These are phyloP conservation scores for Podaxis sp. DNA, from an alignment of 768 basidiomycete species.

Conservation along the genomic window DNA sequence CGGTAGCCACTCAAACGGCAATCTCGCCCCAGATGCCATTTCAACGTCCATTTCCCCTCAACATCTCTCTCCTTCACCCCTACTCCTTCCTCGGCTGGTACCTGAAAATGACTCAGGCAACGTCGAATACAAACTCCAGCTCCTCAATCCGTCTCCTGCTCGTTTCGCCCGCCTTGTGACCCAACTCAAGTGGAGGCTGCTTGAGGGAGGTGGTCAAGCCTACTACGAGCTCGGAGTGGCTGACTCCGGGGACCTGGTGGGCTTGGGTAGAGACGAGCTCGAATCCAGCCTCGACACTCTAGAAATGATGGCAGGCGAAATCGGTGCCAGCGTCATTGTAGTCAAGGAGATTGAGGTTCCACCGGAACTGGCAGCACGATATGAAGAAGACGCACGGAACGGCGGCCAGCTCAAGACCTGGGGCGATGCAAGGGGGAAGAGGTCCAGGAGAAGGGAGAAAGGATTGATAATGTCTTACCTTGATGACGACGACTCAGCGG, in stretches of 20 bases:
- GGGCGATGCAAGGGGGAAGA: constrained; percentile 33
- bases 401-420: background rate
- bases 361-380: constrained; percentile 40
- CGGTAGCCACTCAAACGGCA: constrained; percentile 28
- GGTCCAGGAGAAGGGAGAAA: constrained; percentile 38
- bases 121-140: constrained; percentile 93
- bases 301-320: constrained; percentile 91
- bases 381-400: constrained; percentile 7
- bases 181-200: constrained; percentile 92
- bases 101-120: constrained; percentile 86
- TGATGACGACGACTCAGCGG: constrained; percentile 22
- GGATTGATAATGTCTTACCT: constrained; percentile 30
- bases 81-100: constrained; percentile 53
- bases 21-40: background rate
- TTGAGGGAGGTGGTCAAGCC: constrained; percentile 82
- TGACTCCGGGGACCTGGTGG: constrained; percentile 86
- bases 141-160: constrained; percentile 72
- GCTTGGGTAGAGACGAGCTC: constrained; percentile 71
- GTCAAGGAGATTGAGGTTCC: constrained; percentile 87
- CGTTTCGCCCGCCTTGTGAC: constrained; percentile 87
- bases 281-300: constrained; percentile 83
- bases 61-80: constrained; percentile 3
- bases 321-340: constrained; percentile 89
- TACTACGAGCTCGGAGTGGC: constrained; percentile 84
- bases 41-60: background rate